Percentiles rank a stretch among this genome's conserved stretches.
These are phyloP conservation scores for Camellia lanceoleosa DNA, from an alignment of 148 eudicot species.

Conservation along the genomic window DNA sequence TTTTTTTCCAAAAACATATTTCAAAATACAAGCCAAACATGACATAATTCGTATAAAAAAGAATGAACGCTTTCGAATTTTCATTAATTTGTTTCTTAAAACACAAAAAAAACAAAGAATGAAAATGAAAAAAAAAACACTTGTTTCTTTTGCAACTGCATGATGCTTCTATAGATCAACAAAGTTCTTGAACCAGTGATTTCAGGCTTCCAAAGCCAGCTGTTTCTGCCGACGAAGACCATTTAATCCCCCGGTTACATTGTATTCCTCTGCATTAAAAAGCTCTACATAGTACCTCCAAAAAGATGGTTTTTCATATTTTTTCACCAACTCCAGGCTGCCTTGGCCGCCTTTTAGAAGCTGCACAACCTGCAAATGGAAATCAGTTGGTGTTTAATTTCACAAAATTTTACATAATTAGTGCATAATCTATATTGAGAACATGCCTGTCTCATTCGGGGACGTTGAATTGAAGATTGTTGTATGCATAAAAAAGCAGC, in stretches of 20 bases:
- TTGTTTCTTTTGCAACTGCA: no score
- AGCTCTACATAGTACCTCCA: conserved; percentile 73
- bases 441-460: conserved; percentile 71
- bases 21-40: no score
- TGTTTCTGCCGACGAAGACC: conserved; percentile 5
- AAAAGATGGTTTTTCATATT: conserved; percentile 49
- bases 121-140: no score
- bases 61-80: no score
- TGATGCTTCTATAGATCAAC: no score
- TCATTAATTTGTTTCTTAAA: no score
- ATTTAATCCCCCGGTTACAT: conserved; percentile 7
- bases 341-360: conserved; percentile 69
- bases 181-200: background rate
- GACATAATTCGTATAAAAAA: no score
- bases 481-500: conserved; percentile 35
- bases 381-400: no score
- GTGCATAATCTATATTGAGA: background rate
- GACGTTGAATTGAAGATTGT: conserved; percentile 70
- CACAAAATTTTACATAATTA: no score
- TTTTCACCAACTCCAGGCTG: conserved; percentile 60
- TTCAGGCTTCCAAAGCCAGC: conserved; percentile 22
- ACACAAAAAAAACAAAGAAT: no score
- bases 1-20: no score
- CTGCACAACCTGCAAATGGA: conserved; percentile 52
- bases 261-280: conserved; percentile 38